phyloP scores from a whole-genome alignment of 163 green algal species.

The Smithsoniella earleae region DNA sequence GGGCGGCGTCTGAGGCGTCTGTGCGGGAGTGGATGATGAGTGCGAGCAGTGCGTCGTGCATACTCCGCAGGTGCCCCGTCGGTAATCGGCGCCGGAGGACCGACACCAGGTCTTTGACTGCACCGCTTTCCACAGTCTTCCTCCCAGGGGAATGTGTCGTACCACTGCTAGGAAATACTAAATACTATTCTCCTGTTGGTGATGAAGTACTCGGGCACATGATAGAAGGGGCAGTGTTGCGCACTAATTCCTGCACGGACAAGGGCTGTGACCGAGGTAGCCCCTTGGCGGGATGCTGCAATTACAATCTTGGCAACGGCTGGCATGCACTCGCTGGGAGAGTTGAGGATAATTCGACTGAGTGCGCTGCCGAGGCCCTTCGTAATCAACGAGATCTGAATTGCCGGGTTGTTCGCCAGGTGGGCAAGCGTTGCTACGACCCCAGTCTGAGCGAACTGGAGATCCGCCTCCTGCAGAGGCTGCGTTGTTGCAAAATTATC shows the following conservation, averaged over 20 bases:
- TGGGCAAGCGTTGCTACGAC: not conserved
- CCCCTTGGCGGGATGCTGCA: not conserved
- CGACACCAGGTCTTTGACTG: not conserved
- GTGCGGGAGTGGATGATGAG: slow-evolving; percentile 6
- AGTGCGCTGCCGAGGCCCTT: not conserved
- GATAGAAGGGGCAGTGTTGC: not conserved
- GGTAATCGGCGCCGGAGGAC: not conserved
- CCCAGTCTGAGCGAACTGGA: not conserved
- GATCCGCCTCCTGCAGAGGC: slow-evolving; percentile 4
- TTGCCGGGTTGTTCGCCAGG: not conserved
- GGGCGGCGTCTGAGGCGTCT: not conserved
- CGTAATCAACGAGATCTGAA: not conserved
- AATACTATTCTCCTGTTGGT: not conserved
- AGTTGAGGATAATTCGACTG: not conserved
- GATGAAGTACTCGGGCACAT: not conserved
- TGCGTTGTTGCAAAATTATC: not conserved
- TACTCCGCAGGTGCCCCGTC: not conserved
- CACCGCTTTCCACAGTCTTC: not conserved
- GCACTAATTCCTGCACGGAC: not conserved
- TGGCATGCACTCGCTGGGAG: slow-evolving; percentile 10
- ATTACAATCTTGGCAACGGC: not conserved
- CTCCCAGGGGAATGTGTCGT: not conserved
- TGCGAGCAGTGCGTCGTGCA: not conserved
- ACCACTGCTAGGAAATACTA: not conserved
- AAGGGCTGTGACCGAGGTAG: not conserved